Percentiles rank a stretch among this genome's conserved stretches.
Conservation (phyloP, 257 asterid genomes). For the Primulina tabacum region DNA sequence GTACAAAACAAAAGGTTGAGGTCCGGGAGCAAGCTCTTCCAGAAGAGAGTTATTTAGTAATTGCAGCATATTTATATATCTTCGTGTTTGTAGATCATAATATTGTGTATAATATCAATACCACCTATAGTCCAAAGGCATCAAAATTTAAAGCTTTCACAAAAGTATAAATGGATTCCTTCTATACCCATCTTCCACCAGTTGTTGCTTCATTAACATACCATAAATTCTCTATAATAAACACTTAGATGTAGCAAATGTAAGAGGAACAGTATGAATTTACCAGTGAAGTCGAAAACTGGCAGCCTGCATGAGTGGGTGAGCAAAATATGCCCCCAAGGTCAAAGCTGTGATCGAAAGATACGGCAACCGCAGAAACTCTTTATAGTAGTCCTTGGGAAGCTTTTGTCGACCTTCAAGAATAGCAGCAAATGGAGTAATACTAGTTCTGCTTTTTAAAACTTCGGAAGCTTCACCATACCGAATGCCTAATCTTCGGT, state of each 20-base stretch:
- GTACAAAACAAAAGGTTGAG: no score
- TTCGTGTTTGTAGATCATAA: no score
- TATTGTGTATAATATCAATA: no score
- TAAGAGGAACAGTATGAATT: background rate
- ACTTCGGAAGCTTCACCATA: conserved; percentile 80
- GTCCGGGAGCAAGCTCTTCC: no score
- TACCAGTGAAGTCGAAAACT: conserved; percentile 92
- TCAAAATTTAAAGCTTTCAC: no score
- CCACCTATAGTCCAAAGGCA: no score
- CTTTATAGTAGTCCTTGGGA: conserved; percentile 73
- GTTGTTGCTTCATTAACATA: no score
- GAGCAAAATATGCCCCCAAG: conserved; percentile 79
- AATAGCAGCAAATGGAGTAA: conserved; percentile 87
- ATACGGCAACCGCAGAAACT: conserved; percentile 79
- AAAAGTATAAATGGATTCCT: no score
- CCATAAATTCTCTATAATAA: background rate
- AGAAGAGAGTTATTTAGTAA: no score
- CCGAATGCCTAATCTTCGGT: conserved; percentile 69
- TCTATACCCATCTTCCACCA: no score
- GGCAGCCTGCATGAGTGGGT: conserved; percentile 88
- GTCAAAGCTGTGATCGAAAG: conserved; percentile 65
- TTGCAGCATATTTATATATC: no score
- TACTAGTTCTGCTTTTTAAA: conserved; percentile 74
- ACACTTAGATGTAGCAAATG: background rate
- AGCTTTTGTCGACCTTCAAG: conserved; percentile 92